Conservation (phyloP, 148 eudicot genomes). For the Rhododendron ovatum region DNA sequence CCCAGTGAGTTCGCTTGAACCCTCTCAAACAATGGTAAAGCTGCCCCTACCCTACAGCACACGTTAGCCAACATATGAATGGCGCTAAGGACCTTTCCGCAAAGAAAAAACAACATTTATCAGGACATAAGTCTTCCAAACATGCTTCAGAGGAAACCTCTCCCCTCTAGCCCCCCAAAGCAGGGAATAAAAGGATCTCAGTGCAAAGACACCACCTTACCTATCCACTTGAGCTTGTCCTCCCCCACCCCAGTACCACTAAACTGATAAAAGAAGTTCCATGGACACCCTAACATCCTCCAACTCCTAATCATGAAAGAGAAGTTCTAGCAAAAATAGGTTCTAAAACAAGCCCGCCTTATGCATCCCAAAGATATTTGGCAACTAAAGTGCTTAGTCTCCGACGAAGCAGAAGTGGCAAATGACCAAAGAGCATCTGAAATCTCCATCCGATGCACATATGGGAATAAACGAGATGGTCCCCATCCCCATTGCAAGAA, state of each 20-base stretch:
- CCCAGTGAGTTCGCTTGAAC: too few relatives aligned
- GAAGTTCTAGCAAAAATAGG: background rate
- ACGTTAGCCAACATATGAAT: background rate
- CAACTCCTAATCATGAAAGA: background rate
- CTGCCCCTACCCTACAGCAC: background rate
- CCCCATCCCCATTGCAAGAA: background rate
- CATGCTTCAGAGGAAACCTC: background rate
- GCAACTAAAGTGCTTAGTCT: background rate
- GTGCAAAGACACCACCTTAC: background rate
- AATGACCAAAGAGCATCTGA: background rate
- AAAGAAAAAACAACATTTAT: background rate
- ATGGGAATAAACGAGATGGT: background rate
- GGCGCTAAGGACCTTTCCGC: background rate
- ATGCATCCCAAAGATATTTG: background rate
- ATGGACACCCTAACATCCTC: background rate
- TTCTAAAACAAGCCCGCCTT: background rate
- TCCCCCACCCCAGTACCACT: constrained; percentile 1
- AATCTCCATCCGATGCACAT: background rate
- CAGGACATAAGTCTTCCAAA: background rate
- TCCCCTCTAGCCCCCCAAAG: background rate
- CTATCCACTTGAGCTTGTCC: background rate
- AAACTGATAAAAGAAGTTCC: background rate
- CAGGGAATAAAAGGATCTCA: background rate
- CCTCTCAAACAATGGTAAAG: too few relatives aligned
- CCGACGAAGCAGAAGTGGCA: background rate